phyloP scores from a whole-genome alignment of 2,329 filamentous ascomycete species.

The Intubia oerlemansii region DNA sequence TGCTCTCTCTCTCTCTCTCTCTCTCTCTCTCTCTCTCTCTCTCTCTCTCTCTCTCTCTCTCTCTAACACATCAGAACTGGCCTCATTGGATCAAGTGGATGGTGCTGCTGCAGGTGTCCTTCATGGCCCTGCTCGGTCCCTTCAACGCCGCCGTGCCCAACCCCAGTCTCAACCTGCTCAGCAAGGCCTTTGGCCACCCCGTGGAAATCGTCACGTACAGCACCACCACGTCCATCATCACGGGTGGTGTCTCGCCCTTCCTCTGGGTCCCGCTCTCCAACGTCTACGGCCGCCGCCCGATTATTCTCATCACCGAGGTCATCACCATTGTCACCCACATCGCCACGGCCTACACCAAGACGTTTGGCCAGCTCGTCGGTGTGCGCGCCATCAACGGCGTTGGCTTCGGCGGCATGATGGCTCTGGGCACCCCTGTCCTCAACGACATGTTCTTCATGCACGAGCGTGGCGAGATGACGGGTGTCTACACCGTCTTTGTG shows the following conservation, averaged over 20 bases:
- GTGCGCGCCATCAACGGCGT: constrained; percentile 6
- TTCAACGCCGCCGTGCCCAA: constrained; percentile 7
- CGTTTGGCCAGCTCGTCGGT: constrained; percentile 3
- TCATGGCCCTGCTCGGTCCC: constrained; percentile 7
- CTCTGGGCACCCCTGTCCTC: constrained; percentile 6
- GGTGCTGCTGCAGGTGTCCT: constrained; percentile 7
- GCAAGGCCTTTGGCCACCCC: constrained; percentile 1
- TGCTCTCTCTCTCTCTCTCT: no score
- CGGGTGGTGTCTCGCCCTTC: constrained; percentile 5
- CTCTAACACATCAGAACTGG: constrained; percentile 6
- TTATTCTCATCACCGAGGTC: constrained; percentile 4
- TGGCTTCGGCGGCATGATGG: constrained; percentile 7
- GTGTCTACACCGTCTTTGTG: constrained; percentile 7
- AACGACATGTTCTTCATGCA: constrained; percentile 8
- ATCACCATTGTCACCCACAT: constrained; percentile 5
- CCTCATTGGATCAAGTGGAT: constrained; percentile 7
- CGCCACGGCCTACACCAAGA: constrained; percentile 3
- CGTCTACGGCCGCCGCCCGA: constrained; percentile 7
- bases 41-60: no score
- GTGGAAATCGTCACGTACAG: constrained; percentile 6
- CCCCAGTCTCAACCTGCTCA: constrained; percentile 4
- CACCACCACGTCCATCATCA: constrained; percentile 6
- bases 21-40: no score
- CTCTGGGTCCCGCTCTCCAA: constrained; percentile 5
- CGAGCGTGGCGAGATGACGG: constrained; percentile 7